Percentiles rank a stretch among this genome's conserved stretches.
Evolutionary conservation across 2,329 filamentous ascomycete species (phyloP).

Genomic region (Phialocephala subalpina): DNA sequence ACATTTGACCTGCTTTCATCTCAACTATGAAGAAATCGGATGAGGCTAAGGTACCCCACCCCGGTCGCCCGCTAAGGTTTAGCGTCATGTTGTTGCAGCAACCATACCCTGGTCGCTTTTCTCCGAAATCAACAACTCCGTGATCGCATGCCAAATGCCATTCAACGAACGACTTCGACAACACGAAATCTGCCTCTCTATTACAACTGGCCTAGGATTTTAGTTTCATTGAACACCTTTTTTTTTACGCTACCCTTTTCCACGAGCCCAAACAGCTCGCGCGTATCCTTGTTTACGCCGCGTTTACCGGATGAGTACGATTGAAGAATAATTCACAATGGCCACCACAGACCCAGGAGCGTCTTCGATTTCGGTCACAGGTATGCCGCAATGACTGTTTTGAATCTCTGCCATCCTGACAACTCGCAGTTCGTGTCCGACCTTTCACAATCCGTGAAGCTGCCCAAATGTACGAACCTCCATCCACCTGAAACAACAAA

Average conservation of each 20-base stretch:
- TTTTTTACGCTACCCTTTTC: neutral
- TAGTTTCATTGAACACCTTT: neutral
- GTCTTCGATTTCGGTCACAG: constrained; percentile 47
- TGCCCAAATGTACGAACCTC: constrained; percentile 75
- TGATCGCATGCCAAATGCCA: neutral
- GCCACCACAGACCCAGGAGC: constrained; percentile 39
- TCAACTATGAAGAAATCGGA: neutral
- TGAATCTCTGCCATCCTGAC: constrained; percentile 28
- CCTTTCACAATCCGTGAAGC: constrained; percentile 90
- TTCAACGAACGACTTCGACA: constrained; percentile 5
- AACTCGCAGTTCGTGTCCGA: constrained; percentile 67
- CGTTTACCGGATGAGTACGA: constrained; percentile 20
- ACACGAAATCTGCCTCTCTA: neutral
- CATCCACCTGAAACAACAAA: neutral
- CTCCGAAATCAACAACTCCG: constrained; percentile 2
- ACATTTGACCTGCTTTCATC: too few species aligned
- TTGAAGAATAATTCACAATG: constrained; percentile 34
- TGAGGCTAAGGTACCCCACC: too few species aligned
- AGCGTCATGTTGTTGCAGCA: neutral
- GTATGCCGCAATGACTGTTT: constrained; percentile 29
- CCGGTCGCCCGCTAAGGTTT: too few species aligned
- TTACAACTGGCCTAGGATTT: neutral
- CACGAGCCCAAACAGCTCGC: neutral
- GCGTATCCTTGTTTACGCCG: constrained; percentile 19
- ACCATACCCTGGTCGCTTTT: neutral